These are phyloP conservation scores for Lactifluus piperatus DNA, from an alignment of 768 basidiomycete genomes.

Conservation along the genomic window DNA sequence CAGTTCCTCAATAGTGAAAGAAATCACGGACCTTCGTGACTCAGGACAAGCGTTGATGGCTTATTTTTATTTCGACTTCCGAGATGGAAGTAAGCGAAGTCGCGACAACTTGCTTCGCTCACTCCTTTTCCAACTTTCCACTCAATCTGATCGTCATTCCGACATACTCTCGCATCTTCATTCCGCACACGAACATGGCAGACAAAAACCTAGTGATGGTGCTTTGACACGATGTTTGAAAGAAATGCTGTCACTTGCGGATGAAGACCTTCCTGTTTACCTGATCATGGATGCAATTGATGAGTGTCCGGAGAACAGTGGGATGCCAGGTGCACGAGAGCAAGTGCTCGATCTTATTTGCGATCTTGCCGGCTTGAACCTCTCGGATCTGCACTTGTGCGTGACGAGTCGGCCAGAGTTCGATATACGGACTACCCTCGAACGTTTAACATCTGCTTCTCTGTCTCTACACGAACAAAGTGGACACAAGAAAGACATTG, in stretches of 20 bases:
- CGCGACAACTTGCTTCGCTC: not conserved
- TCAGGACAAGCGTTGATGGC: not conserved
- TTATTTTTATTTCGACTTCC: not conserved
- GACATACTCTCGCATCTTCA: not conserved
- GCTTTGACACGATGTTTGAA: not conserved
- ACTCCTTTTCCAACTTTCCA: not conserved
- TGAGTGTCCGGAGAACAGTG: not conserved
- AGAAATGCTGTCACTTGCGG: not conserved
- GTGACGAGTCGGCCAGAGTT: not conserved
- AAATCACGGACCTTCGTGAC: not conserved
- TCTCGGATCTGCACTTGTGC: not conserved
- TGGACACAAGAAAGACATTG: conserved; percentile 1
- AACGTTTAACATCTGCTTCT: not conserved
- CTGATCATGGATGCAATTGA: not conserved
- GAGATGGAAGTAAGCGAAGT: not conserved
- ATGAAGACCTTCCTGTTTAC: not conserved
- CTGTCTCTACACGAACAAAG: conserved; percentile 2
- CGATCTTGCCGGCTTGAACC: not conserved
- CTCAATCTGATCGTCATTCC: not conserved
- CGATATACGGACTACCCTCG: not conserved
- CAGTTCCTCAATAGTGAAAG: not conserved
- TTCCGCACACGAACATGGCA: not conserved
- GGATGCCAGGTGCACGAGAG: not conserved
- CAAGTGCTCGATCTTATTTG: not conserved
- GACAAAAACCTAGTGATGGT: not conserved